Base-by-base conservation (phyloP, 768 basidiomycete species). In the Ramaria sp. region DNA sequence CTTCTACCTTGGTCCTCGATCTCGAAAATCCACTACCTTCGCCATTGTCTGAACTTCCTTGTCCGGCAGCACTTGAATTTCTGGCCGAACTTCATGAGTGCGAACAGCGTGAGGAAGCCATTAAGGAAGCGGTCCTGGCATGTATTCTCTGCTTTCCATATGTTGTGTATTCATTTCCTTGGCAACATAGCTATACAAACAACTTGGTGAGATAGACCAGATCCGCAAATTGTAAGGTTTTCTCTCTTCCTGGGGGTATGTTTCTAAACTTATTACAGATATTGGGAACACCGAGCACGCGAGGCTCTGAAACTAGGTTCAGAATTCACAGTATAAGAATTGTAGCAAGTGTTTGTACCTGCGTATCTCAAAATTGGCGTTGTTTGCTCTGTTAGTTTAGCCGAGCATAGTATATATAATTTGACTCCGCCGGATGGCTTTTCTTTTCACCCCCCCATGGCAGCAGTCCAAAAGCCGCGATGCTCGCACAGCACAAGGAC, bases 21-120 rank as follows among this genome's bases (percentile, higher is more conserved):
- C 70, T 89, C 27, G 85, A 90, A 57, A 82, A 86, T 61, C 89
- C 86, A 2, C 73, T 72, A 0, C 89, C 89, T 0, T 71, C 76
- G 3, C 65, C 69, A 45, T 73, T 71, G 28, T 85, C 91, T 3
- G 74, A 86, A 38, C 69, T 95, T 7, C 92, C 93, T 2, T 85
- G 86, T 54, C 71, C 78, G 5, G 73, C 81, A 20, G 93, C 93
- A 8, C 71, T 94, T 45, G 92, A 95, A 65, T 90, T 93, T 66
- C 59, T 91, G 58, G 92, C 90, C 0, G 89, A 94, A 62, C 73
- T 82, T 1, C 74, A 80, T 61, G 84, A 85, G 61, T 68, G 73
- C 34, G 73, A 74, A 50, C n/a, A 16, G 20, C 81, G 76, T n/a
- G 72, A 73, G 27, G 72, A 74, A 10, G 69, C 67, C 38, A 61